Evolutionary conservation across 192 early-diverging fungal genomes (phyloP).

Genomic region (Coemansia sp.): DNA sequence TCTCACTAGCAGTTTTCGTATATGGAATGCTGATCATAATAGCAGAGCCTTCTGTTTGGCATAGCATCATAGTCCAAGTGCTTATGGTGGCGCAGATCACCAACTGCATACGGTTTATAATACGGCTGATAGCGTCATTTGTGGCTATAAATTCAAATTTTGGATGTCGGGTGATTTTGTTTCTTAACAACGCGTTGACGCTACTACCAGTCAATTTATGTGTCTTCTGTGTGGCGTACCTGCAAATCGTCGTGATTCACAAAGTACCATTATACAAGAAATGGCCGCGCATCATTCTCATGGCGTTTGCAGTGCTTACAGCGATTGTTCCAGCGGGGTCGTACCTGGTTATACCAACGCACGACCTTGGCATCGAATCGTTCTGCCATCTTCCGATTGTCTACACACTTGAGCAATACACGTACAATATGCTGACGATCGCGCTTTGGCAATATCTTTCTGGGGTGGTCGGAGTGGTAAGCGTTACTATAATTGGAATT

Average conservation of each 20-base stretch:
- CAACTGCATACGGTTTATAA: constrained; percentile 22
- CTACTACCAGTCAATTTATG: constrained; percentile 12
- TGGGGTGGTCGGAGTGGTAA: constrained; percentile 28
- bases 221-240: constrained; percentile 33
- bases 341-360: constrained; percentile 16
- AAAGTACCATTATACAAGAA: constrained; percentile 20
- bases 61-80: constrained; percentile 26
- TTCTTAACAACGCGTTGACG: background rate
- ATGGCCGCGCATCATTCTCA: constrained; percentile 16
- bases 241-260: constrained; percentile 40
- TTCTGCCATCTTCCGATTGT: constrained; percentile 11
- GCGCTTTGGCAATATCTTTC: constrained; percentile 29
- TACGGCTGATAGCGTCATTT: constrained; percentile 19
- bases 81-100: constrained; percentile 24
- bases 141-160: constrained; percentile 6
- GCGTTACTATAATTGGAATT: constrained; percentile 4
- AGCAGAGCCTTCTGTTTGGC: constrained; percentile 13
- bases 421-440: constrained; percentile 11
- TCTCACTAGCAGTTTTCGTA: constrained; percentile 19
- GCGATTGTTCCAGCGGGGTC: constrained; percentile 22
- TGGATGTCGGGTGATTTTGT: constrained; percentile 19
- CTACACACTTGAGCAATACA: constrained; percentile 7
- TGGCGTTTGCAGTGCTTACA: constrained; percentile 9
- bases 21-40: constrained; percentile 17
- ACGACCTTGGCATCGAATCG: background rate